Conservation (phyloP, 495 filamentous ascomycete genomes). For the Aspergillus avenaceus region DNA sequence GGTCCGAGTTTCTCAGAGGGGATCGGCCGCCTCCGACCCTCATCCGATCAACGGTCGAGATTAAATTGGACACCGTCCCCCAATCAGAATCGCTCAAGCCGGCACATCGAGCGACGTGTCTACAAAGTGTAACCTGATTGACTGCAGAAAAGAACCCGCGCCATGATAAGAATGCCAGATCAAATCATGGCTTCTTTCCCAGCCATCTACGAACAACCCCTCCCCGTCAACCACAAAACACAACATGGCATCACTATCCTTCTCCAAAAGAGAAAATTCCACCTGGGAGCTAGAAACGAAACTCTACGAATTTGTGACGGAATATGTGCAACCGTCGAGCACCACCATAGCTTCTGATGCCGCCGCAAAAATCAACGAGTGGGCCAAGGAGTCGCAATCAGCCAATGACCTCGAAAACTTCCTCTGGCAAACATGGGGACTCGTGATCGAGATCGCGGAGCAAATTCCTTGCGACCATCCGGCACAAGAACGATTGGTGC, state of each 20-base stretch:
- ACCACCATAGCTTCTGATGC: background rate
- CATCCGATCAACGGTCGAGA: background rate
- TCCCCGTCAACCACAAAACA: background rate
- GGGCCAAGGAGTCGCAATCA: background rate
- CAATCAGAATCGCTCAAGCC: background rate
- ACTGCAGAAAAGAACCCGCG: background rate
- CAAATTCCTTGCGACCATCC: conserved; percentile 3
- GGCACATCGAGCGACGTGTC: background rate
- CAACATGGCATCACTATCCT: background rate
- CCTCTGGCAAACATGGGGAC: background rate
- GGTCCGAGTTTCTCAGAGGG: too few species aligned
- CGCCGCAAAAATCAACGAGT: background rate
- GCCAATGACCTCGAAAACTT: background rate
- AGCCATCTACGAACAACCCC: background rate
- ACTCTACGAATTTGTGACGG: background rate
- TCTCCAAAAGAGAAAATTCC: background rate
- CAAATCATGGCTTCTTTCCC: background rate
- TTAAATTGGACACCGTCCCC: background rate
- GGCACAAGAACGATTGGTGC: conserved; percentile 1
- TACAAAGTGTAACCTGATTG: background rate
- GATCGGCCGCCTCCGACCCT: too few species aligned
- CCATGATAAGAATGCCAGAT: background rate
- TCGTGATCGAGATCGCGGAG: background rate
- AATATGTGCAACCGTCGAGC: conserved; percentile 4
- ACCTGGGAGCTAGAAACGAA: background rate